Percentiles rank a stretch among this genome's conserved stretches.
Evolutionary conservation across 108 stramenopile species (phyloP).

Genomic region (Nitzschia sp.): DNA sequence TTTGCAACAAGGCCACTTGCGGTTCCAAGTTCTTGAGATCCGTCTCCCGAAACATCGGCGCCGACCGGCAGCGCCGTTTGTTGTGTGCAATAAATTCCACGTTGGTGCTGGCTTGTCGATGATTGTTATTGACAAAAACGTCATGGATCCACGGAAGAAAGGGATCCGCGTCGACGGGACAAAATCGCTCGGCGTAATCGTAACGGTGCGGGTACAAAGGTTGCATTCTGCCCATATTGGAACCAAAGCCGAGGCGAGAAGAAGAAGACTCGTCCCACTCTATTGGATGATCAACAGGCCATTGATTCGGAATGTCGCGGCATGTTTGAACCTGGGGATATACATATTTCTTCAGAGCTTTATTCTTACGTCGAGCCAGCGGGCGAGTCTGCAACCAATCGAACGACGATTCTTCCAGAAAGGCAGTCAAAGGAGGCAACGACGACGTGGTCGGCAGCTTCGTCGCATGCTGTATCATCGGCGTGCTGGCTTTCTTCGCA

Average conservation of each 20-base stretch:
- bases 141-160: slow-evolving; percentile 77
- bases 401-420: slow-evolving; percentile 38
- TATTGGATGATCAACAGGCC: slow-evolving; percentile 54
- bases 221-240: slow-evolving; percentile 23
- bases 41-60: slow-evolving; percentile 27
- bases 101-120: slow-evolving; percentile 14
- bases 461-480: no score
- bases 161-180: slow-evolving; percentile 62
- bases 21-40: slow-evolving; percentile 67
- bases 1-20: slow-evolving; percentile 68
- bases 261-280: slow-evolving; percentile 38
- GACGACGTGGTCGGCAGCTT: no score
- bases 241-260: slow-evolving; percentile 20
- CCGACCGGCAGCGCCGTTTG: slow-evolving; percentile 53
- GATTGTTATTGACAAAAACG: slow-evolving; percentile 36
- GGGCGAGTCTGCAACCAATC: slow-evolving; percentile 16
- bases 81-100: slow-evolving; percentile 68
- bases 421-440: slow-evolving; percentile 35
- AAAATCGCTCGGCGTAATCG: slow-evolving; percentile 31
- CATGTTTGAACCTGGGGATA: slow-evolving; percentile 42
- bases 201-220: slow-evolving; percentile 36
- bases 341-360: slow-evolving; percentile 22
- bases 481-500: no score
- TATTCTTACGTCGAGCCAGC: neutral
- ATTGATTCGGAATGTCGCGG: slow-evolving; percentile 52